These are phyloP conservation scores for Primulina eburnea DNA, from an alignment of 257 asterid genomes.

Conservation along the genomic window DNA sequence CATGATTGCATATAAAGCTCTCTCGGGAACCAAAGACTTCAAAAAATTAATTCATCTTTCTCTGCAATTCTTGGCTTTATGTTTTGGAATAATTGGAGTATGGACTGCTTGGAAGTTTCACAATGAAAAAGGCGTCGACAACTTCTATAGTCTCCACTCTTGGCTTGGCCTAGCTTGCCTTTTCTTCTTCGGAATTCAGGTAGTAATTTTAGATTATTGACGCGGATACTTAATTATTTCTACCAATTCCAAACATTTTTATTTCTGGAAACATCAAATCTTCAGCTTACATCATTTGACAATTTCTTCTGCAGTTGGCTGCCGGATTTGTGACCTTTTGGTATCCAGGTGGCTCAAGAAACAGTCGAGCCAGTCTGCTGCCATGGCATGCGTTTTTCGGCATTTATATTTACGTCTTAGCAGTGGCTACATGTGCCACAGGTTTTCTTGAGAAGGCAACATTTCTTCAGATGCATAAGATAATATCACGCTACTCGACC, in stretches of 20 bases:
- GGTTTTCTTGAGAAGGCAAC: constrained; percentile 87
- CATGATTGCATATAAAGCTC: constrained; percentile 52
- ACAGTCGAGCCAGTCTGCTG: constrained; percentile 51
- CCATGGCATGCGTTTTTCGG: constrained; percentile 81
- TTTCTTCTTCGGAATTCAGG: constrained; percentile 60
- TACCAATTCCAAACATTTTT: neutral
- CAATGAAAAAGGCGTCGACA: constrained; percentile 44
- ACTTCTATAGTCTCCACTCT: constrained; percentile 54
- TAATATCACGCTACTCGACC: constrained; percentile 68
- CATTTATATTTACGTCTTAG: constrained; percentile 65
- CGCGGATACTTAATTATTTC: neutral
- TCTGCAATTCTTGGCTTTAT: constrained; percentile 42
- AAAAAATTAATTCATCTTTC: constrained; percentile 41
- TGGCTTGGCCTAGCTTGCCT: constrained; percentile 55
- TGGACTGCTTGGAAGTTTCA: constrained; percentile 59
- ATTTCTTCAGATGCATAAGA: constrained; percentile 63
- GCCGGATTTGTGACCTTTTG: constrained; percentile 69
- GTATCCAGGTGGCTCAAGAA: constrained; percentile 88
- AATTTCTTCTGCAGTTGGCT: constrained; percentile 53
- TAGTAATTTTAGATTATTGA: constrained; percentile 19
- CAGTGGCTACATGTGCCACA: constrained; percentile 64
- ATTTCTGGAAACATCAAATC: neutral
- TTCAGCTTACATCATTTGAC: neutral
- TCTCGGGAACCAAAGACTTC: constrained; percentile 44
- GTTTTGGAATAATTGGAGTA: constrained; percentile 35